Conservation (phyloP, 306 rosid genomes). For the Malus fusca region DNA sequence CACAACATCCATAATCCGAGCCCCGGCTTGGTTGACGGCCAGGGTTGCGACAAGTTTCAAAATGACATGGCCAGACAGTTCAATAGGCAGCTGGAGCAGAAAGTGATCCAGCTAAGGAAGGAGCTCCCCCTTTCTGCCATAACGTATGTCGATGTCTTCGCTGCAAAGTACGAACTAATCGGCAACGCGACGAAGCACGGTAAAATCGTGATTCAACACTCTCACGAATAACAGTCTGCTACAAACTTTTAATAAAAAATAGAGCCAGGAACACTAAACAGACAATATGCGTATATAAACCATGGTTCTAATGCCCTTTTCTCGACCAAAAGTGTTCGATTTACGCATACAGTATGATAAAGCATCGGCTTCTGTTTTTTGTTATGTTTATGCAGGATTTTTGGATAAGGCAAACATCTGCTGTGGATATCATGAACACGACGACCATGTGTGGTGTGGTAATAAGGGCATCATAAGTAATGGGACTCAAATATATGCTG, state of each 20-base stretch:
- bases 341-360: too few relatives aligned
- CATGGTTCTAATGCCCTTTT: too few relatives aligned
- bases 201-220: background rate
- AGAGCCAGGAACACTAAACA: too few relatives aligned
- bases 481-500: slow-evolving; percentile 41
- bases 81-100: slow-evolving; percentile 43
- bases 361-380: too few relatives aligned
- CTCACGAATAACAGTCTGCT: too few relatives aligned
- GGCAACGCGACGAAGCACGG: slow-evolving; percentile 48
- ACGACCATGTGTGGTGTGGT: slow-evolving; percentile 51
- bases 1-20: slow-evolving; percentile 18
- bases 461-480: slow-evolving; percentile 28
- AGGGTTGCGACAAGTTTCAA: slow-evolving; percentile 50
- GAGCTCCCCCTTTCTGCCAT: slow-evolving; percentile 43
- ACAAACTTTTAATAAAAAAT: too few relatives aligned
- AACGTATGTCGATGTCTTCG: slow-evolving; percentile 56
- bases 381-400: slow-evolving; percentile 42
- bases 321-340: too few relatives aligned
- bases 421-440: slow-evolving; percentile 63
- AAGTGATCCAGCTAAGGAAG: slow-evolving; percentile 37
- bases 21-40: slow-evolving; percentile 33
- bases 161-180: slow-evolving; percentile 55
- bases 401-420: slow-evolving; percentile 42
- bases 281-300: too few relatives aligned
- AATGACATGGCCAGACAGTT: slow-evolving; percentile 60